Evolutionary conservation across 257 asterid genomes (phyloP).

Genomic region (Solanum sparsipilum): DNA sequence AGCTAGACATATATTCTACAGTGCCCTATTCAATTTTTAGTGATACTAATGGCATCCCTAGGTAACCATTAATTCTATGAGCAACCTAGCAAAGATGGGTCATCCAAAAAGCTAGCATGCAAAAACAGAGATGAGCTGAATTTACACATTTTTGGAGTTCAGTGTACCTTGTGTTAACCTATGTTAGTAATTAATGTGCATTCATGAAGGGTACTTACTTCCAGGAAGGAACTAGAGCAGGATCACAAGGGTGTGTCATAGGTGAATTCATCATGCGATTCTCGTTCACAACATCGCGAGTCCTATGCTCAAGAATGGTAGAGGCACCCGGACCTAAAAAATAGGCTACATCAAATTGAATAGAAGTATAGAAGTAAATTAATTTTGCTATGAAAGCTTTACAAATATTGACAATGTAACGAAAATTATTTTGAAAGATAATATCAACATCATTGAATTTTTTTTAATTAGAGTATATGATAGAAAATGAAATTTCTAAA

Average conservation of each 20-base stretch:
- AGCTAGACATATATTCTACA: neutral
- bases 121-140: neutral
- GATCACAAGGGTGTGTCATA: constrained; percentile 6
- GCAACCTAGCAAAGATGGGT: neutral
- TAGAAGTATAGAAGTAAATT: no score
- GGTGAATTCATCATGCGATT: constrained; percentile 2
- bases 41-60: neutral
- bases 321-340: constrained; percentile 21
- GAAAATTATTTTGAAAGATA: neutral
- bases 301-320: constrained; percentile 1
- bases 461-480: neutral
- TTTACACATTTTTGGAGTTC: neutral
- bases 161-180: neutral
- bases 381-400: no score
- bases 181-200: neutral
- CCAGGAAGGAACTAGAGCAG: constrained; percentile 43
- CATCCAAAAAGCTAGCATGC: neutral
- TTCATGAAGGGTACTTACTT: constrained; percentile 26
- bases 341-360: neutral
- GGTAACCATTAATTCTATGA: neutral
- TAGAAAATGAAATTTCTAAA: neutral
- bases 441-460: neutral
- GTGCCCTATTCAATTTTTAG: neutral
- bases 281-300: constrained; percentile 4
- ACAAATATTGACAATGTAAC: neutral